phyloP scores from a whole-genome alignment of 73 alveolate genomes.

The Symbiodinium natans region DNA sequence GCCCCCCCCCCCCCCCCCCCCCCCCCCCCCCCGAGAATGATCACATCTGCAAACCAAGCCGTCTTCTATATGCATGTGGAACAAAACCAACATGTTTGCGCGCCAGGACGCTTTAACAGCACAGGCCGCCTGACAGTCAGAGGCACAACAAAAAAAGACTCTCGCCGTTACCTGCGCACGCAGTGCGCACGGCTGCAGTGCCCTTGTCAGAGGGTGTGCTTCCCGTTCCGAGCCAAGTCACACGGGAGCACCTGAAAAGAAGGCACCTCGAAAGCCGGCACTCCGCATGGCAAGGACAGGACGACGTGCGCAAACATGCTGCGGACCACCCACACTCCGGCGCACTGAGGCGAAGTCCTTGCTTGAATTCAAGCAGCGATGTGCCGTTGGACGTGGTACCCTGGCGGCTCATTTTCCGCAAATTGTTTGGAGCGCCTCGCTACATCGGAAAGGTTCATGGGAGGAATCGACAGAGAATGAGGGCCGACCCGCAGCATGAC shows the following conservation, averaged over 20 bases:
- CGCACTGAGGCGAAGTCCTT: not conserved
- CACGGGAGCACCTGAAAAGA: conserved; percentile 70
- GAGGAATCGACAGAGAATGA: not conserved
- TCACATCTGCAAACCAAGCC: not conserved
- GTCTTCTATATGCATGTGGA: not conserved
- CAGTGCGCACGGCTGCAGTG: no score
- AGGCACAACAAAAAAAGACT: no score
- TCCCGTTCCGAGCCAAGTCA: conserved; percentile 20
- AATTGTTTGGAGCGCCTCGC: no score
- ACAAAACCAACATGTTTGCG: not conserved
- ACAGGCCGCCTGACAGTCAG: conserved; percentile 48
- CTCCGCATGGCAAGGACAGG: no score
- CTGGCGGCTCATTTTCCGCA: no score
- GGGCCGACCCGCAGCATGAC: not conserved
- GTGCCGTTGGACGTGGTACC: conserved; percentile 79
- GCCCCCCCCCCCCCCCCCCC: not conserved
- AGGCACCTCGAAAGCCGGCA: conserved; percentile 21
- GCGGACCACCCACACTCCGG: no score
- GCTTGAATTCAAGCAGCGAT: conserved; percentile 48
- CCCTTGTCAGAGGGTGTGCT: no score
- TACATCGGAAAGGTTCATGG: no score
- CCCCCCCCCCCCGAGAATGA: not conserved
- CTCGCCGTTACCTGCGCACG: no score
- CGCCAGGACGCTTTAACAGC: conserved; percentile 21
- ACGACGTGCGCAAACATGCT: no score